These are phyloP conservation scores for Kandelia obovata DNA, from an alignment of 345 rosid genomes.

Conservation along the genomic window DNA sequence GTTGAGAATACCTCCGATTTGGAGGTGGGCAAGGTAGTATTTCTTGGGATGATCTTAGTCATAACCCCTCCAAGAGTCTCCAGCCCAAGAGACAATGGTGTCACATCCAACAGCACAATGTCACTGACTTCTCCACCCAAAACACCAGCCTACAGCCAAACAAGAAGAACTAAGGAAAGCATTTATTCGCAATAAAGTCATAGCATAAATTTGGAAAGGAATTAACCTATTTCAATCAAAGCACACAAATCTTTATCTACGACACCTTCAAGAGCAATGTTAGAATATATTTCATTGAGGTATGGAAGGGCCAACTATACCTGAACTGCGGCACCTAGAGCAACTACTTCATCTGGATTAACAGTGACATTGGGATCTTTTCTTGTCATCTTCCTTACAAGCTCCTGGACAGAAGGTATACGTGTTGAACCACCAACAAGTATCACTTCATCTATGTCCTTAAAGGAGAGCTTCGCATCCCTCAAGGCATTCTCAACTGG, in stretches of 20 bases:
- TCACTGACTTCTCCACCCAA: slow-evolving; percentile 94
- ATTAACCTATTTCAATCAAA: background rate
- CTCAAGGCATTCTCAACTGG: slow-evolving; percentile 83
- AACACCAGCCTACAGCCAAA: slow-evolving; percentile 73
- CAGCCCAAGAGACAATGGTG: slow-evolving; percentile 82
- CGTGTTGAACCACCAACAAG: slow-evolving; percentile 99
- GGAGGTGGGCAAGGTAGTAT: slow-evolving; percentile 90
- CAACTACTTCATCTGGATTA: slow-evolving; percentile 98
- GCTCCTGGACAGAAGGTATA: slow-evolving; percentile 92
- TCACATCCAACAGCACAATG: slow-evolving; percentile 85
- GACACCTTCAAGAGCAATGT: too few species aligned
- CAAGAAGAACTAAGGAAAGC: background rate
- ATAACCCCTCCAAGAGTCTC: slow-evolving; percentile 98
- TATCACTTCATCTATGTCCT: slow-evolving; percentile 88
- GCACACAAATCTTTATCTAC: too few species aligned
- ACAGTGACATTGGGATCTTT: slow-evolving; percentile 96
- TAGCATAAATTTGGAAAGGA: too few species aligned
- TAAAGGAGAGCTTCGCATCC: slow-evolving; percentile 85
- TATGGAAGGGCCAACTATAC: slow-evolving; percentile 25
- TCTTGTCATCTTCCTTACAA: slow-evolving; percentile 84
- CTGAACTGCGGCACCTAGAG: slow-evolving; percentile 99
- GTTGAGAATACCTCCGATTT: slow-evolving; percentile 98
- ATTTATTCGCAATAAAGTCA: background rate
- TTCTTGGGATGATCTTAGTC: slow-evolving; percentile 95
- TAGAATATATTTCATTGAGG: background rate